Conservation (phyloP, 306 rosid species). For the Quercus engelmannii region DNA sequence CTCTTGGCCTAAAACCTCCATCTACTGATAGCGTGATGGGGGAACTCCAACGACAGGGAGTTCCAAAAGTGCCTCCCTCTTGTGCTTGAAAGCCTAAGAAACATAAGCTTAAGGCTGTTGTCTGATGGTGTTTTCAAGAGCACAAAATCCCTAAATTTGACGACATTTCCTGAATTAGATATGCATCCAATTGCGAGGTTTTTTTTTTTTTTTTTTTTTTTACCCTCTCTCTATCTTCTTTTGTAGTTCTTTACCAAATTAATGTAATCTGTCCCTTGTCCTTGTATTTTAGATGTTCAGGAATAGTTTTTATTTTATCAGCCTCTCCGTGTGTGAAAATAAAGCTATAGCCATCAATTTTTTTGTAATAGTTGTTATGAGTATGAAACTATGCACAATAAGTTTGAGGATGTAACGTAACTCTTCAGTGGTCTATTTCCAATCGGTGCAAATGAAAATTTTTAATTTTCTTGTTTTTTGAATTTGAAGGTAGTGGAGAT, state of each 20-base stretch:
- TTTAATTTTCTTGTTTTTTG: no score
- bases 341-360: slow-evolving; percentile 14
- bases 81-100: slow-evolving; percentile 27
- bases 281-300: slow-evolving; percentile 6
- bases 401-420: no score
- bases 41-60: slow-evolving; percentile 81
- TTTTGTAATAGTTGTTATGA: slow-evolving; percentile 22
- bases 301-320: slow-evolving; percentile 6
- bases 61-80: slow-evolving; percentile 72
- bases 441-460: no score
- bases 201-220: slow-evolving; percentile 6
- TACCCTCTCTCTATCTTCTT: background rate
- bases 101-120: background rate
- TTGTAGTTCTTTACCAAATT: background rate
- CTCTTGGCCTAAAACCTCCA: slow-evolving; percentile 87
- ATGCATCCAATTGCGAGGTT: slow-evolving; percentile 25
- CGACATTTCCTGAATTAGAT: slow-evolving; percentile 42
- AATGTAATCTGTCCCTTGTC: background rate
- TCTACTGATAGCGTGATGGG: slow-evolving; percentile 59
- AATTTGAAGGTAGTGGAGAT: no score
- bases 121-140: slow-evolving; percentile 6
- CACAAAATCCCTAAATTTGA: slow-evolving; percentile 53
- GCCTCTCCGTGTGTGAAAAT: slow-evolving; percentile 1
- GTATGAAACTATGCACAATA: background rate
- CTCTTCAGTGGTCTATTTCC: no score